phyloP scores from a whole-genome alignment of 305 asterid genomes.

The Salvia sclarea region DNA sequence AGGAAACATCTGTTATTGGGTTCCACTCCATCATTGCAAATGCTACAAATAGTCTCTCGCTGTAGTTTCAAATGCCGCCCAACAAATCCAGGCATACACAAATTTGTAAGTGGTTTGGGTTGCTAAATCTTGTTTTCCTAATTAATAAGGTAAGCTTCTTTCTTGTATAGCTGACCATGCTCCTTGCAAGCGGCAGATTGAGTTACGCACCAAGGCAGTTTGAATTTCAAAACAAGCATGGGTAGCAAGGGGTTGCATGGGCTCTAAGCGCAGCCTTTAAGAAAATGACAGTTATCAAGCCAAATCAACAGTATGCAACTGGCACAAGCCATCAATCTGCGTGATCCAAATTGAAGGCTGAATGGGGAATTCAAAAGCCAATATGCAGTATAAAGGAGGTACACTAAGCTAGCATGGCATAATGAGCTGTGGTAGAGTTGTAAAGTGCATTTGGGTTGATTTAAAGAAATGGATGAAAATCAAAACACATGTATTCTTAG shows the following conservation, averaged over 20 bases:
- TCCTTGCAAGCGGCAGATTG: not conserved
- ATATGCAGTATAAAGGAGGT: not conserved
- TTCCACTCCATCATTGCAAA: not conserved
- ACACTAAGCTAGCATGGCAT: not conserved
- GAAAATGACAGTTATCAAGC: not conserved
- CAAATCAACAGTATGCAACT: not conserved
- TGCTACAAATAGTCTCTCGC: not conserved
- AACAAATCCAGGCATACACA: not conserved
- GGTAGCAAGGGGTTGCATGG: not conserved
- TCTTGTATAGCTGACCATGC: not conserved
- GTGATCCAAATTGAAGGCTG: not conserved
- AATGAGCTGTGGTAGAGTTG: not conserved
- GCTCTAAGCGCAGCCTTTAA: not conserved
- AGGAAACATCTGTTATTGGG: not conserved
- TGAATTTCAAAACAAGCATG: not conserved
- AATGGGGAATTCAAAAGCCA: not conserved
- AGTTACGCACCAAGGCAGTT: not conserved
- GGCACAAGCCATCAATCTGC: not conserved
- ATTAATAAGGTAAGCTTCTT: not conserved
- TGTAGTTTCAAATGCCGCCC: not conserved
- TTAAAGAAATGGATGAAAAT: not conserved
- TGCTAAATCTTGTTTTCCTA: not conserved
- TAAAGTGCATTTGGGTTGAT: not conserved
- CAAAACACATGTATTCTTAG: not conserved
- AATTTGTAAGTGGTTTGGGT: not conserved